These are phyloP conservation scores for Backusella westeae DNA, from an alignment of 192 early-diverging fungal species.

Conservation along the genomic window DNA sequence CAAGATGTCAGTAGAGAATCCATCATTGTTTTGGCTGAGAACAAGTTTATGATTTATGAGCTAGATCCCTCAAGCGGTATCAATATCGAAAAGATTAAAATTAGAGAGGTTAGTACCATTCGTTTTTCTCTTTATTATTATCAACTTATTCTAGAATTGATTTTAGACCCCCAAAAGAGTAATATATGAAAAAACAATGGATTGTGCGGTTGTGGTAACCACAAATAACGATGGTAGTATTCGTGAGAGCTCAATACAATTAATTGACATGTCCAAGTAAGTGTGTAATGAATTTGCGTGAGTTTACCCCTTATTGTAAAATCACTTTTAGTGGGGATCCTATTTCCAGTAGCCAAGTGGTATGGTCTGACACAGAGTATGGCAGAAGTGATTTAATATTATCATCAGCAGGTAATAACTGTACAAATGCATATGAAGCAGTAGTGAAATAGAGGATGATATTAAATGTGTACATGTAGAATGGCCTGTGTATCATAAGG, in stretches of 20 bases:
- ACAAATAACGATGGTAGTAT: neutral
- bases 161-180: constrained; percentile 16
- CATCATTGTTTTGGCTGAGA: constrained; percentile 2
- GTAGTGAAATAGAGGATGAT: too few relatives aligned
- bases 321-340: neutral
- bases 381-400: constrained; percentile 7
- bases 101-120: neutral
- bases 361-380: neutral
- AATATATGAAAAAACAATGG: neutral
- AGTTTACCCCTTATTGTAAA: neutral
- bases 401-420: neutral
- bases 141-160: neutral
- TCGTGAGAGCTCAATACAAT: neutral
- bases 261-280: constrained; percentile 4
- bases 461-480: neutral
- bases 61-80: neutral
- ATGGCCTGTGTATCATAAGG: constrained; percentile 20
- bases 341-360: neutral
- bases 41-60: neutral
- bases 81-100: neutral
- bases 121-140: neutral
- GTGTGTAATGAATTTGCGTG: neutral
- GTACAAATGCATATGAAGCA: neutral
- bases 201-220: neutral
- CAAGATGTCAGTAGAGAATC: neutral